These are phyloP conservation scores for Marchantia paleacea DNA, from an alignment of 225 moss, liverwort and hornwort genomes.

Conservation along the genomic window DNA sequence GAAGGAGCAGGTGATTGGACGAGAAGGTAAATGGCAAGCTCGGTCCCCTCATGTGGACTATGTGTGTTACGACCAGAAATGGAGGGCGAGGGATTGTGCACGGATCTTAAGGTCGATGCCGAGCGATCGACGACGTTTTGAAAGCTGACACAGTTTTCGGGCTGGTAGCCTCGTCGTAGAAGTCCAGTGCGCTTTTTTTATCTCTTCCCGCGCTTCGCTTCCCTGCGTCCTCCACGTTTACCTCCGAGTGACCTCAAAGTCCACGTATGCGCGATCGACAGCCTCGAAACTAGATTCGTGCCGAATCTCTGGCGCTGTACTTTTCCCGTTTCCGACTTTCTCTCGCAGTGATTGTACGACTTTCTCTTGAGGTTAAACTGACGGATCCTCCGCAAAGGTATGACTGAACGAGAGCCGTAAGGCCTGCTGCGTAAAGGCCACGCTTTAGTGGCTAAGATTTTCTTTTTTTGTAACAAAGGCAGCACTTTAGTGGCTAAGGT, in stretches of 20 bases:
- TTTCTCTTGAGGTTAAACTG: background rate
- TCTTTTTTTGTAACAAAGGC: no score
- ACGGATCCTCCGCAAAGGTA: background rate
- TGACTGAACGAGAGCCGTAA: background rate
- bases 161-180: no score
- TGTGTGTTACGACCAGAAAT: background rate
- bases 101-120: background rate
- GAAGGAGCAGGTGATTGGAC: background rate
- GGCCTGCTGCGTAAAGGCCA: background rate
- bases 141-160: background rate
- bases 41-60: background rate
- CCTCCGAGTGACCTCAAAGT: background rate
- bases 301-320: background rate
- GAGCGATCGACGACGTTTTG: background rate
- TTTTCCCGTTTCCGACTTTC: background rate
- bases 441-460: no score
- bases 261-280: background rate
- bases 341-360: no score
- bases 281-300: background rate
- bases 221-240: no score
- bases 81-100: background rate
- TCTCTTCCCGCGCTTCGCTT: background rate
- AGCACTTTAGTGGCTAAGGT: no score
- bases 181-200: background rate
- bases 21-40: background rate